A percentile compares a stretch with the other conserved stretches of the same genome.
Evolutionary conservation across 2,329 filamentous ascomycete genomes (phyloP).

Genomic region (Aspergillus novofumigatus): DNA sequence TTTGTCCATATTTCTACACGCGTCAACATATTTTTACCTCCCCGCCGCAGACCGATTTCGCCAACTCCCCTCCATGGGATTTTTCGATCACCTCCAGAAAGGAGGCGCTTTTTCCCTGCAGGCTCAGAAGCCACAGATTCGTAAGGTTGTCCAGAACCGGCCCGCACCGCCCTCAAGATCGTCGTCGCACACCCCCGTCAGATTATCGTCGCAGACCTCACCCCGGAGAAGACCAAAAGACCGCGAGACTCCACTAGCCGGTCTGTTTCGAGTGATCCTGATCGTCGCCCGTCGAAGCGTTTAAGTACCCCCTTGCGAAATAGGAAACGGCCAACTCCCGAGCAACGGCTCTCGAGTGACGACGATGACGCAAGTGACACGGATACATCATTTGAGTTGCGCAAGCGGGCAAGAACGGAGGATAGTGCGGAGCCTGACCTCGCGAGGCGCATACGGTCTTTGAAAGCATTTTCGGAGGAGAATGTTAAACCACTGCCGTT

Average conservation of each 20-base stretch:
- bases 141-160: slow-evolving; percentile 39
- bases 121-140: slow-evolving; percentile 39
- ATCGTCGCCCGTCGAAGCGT: slow-evolving; percentile 26
- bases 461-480: slow-evolving; percentile 43
- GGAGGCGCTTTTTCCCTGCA: slow-evolving; percentile 40
- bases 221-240: slow-evolving; percentile 21
- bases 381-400: slow-evolving; percentile 39
- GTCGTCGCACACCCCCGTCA: slow-evolving; percentile 20
- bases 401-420: slow-evolving; percentile 40
- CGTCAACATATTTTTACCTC: slow-evolving; percentile 9
- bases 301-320: slow-evolving; percentile 27
- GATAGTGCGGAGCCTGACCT: slow-evolving; percentile 42
- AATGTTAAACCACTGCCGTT: slow-evolving; percentile 37
- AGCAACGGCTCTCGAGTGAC: slow-evolving; percentile 38
- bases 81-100: slow-evolving; percentile 45
- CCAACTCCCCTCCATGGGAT: slow-evolving; percentile 32
- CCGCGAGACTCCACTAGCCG: slow-evolving; percentile 22
- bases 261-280: slow-evolving; percentile 28
- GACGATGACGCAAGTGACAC: slow-evolving; percentile 41
- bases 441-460: slow-evolving; percentile 42
- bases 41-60: slow-evolving; percentile 1
- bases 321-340: slow-evolving; percentile 37
- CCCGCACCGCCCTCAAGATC: slow-evolving; percentile 27
- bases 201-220: slow-evolving; percentile 16
- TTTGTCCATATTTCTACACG: slow-evolving; percentile 9